Percentiles rank a stretch among this genome's conserved stretches.
phyloP scores from a whole-genome alignment of 169 alveolate species.

The Plasmodium vinckei region DNA sequence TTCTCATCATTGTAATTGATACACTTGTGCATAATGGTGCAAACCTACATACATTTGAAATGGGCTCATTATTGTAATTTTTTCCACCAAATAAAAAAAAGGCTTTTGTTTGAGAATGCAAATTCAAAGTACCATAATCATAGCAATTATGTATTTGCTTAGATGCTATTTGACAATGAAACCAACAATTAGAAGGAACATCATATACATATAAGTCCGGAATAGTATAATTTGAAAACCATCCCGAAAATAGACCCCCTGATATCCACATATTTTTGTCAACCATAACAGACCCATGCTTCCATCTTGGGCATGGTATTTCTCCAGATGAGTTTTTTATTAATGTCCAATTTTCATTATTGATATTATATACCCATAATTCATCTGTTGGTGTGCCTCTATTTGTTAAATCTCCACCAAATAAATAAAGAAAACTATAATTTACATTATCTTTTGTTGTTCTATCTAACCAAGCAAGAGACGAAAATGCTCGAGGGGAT shows the following conservation, averaged over 20 bases:
- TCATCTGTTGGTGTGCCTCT: constrained; percentile 75
- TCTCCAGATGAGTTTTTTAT: constrained; percentile 61
- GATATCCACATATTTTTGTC: constrained; percentile 77
- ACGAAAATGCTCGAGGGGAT: constrained; percentile 53
- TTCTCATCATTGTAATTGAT: constrained; percentile 69
- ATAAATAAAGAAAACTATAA: constrained; percentile 48
- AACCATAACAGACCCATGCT: constrained; percentile 73
- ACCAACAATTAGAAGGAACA: constrained; percentile 77
- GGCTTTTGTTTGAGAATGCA: constrained; percentile 72
- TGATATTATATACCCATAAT: constrained; percentile 74
- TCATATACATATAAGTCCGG: constrained; percentile 76
- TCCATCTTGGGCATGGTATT: constrained; percentile 77
- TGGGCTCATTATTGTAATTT: constrained; percentile 68
- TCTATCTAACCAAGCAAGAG: constrained; percentile 74
- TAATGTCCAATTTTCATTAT: constrained; percentile 62
- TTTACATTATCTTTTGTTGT: constrained; percentile 45
- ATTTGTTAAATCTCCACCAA: constrained; percentile 72
- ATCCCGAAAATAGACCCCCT: constrained; percentile 75
- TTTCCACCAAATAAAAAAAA: constrained; percentile 75
- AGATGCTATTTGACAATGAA: constrained; percentile 68
- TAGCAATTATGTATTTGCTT: constrained; percentile 63
- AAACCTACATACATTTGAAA: constrained; percentile 73
- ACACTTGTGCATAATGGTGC: constrained; percentile 77
- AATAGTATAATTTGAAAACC: constrained; percentile 74
- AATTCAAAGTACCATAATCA: constrained; percentile 76